Percentiles rank a stretch among this genome's conserved stretches.
Conservation (phyloP, 169 alveolate species). For the Plasmodium knowlesi region DNA sequence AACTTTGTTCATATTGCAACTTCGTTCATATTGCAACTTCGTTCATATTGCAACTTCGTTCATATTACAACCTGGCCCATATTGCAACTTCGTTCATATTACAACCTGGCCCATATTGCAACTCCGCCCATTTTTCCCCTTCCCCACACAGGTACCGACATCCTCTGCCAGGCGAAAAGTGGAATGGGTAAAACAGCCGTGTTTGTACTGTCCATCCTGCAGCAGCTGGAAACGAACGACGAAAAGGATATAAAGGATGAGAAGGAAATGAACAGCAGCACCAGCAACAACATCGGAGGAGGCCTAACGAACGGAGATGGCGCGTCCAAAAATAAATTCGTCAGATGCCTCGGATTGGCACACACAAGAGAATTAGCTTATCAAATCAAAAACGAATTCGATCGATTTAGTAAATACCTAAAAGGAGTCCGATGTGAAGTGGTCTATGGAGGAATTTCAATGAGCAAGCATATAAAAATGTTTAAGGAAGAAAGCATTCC, state of each 20-base stretch:
- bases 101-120: no score
- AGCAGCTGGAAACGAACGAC: conserved; percentile 94
- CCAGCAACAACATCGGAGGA: conserved; percentile 78
- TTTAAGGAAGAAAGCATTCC: conserved; percentile 96
- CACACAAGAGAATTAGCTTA: conserved; percentile 99
- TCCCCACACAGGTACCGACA: conserved; percentile 93
- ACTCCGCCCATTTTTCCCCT: not conserved
- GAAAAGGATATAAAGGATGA: conserved; percentile 84
- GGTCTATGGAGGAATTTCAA: conserved; percentile 98
- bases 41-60: no score
- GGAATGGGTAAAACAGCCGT: conserved; percentile 99
- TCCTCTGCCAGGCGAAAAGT: conserved; percentile 99
- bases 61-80: no score
- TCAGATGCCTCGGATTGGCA: conserved; percentile 94
- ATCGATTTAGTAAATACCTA: conserved; percentile 96
- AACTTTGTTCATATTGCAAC: no score
- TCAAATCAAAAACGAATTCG: conserved; percentile 99
- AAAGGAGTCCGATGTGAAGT: conserved; percentile 95
- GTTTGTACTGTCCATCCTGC: conserved; percentile 97
- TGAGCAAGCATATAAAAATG: conserved; percentile 93
- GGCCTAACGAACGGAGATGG: conserved; percentile 57
- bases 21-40: no score
- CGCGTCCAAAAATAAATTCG: conserved; percentile 80
- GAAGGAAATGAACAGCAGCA: conserved; percentile 68
- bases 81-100: no score